A percentile compares a stretch with the other conserved stretches of the same genome.
phyloP scores from a whole-genome alignment of 176 grass and related monocot genomes.

The Oryza coarctata region DNA sequence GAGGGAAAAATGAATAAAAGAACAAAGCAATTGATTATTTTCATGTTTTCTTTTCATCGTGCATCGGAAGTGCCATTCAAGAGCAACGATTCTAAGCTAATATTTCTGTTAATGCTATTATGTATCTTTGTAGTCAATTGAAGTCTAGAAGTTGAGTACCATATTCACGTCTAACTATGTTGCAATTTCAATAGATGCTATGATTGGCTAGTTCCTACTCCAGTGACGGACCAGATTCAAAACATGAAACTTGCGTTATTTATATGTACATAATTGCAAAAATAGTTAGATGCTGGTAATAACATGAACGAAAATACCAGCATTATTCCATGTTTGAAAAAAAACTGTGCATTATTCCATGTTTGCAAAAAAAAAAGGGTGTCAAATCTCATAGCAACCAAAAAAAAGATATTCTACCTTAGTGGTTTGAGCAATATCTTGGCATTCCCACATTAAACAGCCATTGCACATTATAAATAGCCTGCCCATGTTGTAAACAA shows the following conservation, averaged over 20 bases:
- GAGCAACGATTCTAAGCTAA: neutral
- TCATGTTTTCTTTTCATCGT: neutral
- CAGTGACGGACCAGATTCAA: conserved; percentile 9
- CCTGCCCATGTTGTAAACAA: neutral
- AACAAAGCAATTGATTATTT: neutral
- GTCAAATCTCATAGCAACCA: neutral
- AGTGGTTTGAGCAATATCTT: conserved; percentile 11
- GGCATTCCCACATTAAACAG: neutral
- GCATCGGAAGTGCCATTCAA: neutral
- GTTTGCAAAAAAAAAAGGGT: too few relatives aligned
- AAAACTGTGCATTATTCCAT: too few relatives aligned
- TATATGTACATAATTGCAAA: neutral
- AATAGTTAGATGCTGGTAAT: neutral
- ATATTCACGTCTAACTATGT: neutral
- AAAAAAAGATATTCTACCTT: conserved; percentile 27
- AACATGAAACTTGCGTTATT: conserved; percentile 3
- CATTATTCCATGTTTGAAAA: neutral
- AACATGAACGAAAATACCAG: neutral
- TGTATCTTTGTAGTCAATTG: neutral
- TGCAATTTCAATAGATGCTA: conserved; percentile 4
- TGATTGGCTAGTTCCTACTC: neutral
- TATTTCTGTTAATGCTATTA: neutral
- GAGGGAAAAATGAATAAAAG: neutral
- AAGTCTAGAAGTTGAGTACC: conserved; percentile 10
- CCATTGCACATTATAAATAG: conserved; percentile 36